Percentiles rank a stretch among this genome's conserved stretches.
phyloP scores from a whole-genome alignment of 2,329 filamentous ascomycete genomes.

The Trichoderma koningii region DNA sequence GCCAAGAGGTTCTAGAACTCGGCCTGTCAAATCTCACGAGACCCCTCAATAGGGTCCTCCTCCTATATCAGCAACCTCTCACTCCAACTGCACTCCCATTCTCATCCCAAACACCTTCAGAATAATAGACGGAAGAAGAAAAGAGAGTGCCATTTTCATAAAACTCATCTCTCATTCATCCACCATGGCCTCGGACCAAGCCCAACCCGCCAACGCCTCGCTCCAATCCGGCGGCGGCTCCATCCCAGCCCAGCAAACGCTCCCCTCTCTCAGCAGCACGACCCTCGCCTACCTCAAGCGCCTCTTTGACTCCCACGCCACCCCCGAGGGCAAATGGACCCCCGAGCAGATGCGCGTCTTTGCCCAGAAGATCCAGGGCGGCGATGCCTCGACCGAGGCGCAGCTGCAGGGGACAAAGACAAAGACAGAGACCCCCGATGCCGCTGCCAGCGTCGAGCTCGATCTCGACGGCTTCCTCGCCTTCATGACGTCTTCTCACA shows the following conservation, averaged over 20 bases:
- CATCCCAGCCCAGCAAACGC: constrained; percentile 44
- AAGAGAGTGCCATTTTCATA: neutral
- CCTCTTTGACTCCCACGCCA: constrained; percentile 50
- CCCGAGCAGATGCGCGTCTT: constrained; percentile 50
- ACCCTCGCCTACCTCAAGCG: constrained; percentile 48
- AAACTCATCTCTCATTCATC: neutral
- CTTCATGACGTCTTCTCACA: constrained; percentile 58
- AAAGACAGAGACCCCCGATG: constrained; percentile 31
- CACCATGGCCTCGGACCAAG: constrained; percentile 11
- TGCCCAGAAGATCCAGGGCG: constrained; percentile 50
- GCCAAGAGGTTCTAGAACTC: neutral
- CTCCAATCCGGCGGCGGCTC: constrained; percentile 53
- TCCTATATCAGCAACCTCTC: neutral
- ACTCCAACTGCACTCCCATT: neutral
- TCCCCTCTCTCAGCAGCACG: constrained; percentile 46
- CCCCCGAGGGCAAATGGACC: constrained; percentile 48
- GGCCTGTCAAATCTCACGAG: neutral
- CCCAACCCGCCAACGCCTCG: constrained; percentile 23
- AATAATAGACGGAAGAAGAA: too few relatives aligned
- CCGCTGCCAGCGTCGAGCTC: constrained; percentile 33
- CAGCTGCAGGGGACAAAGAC: constrained; percentile 31
- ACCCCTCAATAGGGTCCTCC: neutral
- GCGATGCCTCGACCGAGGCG: constrained; percentile 33
- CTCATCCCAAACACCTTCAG: neutral
- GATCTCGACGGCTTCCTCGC: constrained; percentile 53